Evolutionary conservation across 2,329 filamentous ascomycete genomes (phyloP).

Genomic region (Piedraia hortae): DNA sequence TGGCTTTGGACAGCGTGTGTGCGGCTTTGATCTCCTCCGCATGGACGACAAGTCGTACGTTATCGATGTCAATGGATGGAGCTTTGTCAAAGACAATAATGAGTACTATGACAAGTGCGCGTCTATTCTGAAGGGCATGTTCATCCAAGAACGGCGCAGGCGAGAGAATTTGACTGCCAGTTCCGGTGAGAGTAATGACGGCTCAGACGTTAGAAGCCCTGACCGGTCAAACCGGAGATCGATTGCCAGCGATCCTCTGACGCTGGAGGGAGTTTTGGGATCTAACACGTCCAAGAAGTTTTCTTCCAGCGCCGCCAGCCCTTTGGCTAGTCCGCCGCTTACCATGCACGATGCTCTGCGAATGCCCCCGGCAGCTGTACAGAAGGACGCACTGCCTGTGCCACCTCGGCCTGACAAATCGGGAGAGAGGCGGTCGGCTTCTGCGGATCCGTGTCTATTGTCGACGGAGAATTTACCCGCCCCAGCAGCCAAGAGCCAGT

Average conservation of each 20-base stretch:
- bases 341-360: constrained; percentile 12
- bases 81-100: constrained; percentile 97
- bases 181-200: constrained; percentile 8
- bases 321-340: constrained; percentile 18
- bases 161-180: constrained; percentile 17
- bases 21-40: constrained; percentile 79
- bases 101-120: constrained; percentile 90
- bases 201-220: no score
- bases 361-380: no score
- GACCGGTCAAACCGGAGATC: no score
- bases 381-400: constrained; percentile 6
- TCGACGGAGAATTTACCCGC: constrained; percentile 12
- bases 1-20: constrained; percentile 82
- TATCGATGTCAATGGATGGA: constrained; percentile 98
- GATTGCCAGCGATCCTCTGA: no score
- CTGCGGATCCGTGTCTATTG: constrained; percentile 1
- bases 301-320: constrained; percentile 12
- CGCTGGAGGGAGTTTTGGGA: constrained; percentile 22
- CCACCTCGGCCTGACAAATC: constrained; percentile 5
- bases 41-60: constrained; percentile 74
- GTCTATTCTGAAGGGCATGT: constrained; percentile 63
- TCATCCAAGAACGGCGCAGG: constrained; percentile 49
- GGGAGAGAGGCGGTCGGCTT: constrained; percentile 1
- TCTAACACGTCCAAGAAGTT: constrained; percentile 6
- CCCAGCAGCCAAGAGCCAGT: constrained; percentile 55